phyloP scores from a whole-genome alignment of 2,329 filamentous ascomycete species.

The Lithohypha guttulata region DNA sequence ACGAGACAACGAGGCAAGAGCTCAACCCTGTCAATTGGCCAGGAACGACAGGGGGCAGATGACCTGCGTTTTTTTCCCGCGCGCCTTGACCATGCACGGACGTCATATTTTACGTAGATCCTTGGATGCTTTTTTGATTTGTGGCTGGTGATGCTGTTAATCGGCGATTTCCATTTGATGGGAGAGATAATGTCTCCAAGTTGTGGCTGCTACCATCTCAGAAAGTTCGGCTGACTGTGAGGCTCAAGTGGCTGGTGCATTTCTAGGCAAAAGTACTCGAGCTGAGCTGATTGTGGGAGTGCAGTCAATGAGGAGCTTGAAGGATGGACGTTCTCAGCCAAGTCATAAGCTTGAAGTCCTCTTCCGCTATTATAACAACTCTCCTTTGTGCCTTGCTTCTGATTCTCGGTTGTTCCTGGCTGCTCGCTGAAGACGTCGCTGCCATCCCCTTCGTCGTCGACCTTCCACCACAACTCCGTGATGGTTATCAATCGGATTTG shows the following conservation, averaged over 20 bases:
- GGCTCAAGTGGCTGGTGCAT: conserved; percentile 1
- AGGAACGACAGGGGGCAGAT: conserved; percentile 4
- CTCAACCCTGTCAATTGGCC: conserved; percentile 1
- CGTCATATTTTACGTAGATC: too few relatives aligned
- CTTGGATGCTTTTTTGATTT: too few relatives aligned
- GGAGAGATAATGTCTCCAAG: neutral
- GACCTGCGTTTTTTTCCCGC: conserved; percentile 2
- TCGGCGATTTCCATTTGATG: neutral
- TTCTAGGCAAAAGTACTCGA: neutral
- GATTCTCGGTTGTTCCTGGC: neutral
- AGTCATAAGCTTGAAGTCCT: too few relatives aligned
- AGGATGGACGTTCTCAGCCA: too few relatives aligned
- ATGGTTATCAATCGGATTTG: conserved; percentile 10
- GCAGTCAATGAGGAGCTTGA: neutral
- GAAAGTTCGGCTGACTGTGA: too few relatives aligned
- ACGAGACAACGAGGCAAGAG: too few relatives aligned
- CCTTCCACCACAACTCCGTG: conserved; percentile 12
- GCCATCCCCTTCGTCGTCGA: conserved; percentile 11
- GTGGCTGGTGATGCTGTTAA: too few relatives aligned
- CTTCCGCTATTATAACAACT: too few relatives aligned
- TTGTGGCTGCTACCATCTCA: conserved; percentile 1
- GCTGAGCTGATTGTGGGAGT: too few relatives aligned
- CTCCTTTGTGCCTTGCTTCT: too few relatives aligned
- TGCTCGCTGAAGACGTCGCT: conserved; percentile 7
- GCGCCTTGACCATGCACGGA: neutral